Percentiles rank a stretch among this genome's conserved stretches.
Conservation (phyloP, 768 basidiomycete species). For the Psilocybe subaeruginosa region DNA sequence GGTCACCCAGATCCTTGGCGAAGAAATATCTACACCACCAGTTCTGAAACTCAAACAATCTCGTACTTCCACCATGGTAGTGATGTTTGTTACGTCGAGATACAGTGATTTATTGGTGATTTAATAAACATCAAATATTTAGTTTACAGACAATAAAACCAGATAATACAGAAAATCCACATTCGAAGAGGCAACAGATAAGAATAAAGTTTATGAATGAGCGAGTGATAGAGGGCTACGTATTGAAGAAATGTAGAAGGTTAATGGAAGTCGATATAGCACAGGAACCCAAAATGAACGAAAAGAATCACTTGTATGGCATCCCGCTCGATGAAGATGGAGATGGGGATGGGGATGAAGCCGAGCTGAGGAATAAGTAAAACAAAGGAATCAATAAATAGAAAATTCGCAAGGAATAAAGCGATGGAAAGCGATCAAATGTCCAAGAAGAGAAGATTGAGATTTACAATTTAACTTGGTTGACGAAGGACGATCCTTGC, state of each 20-base stretch:
- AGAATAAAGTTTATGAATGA: conserved; percentile 11
- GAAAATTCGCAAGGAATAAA: not conserved
- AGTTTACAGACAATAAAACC: not conserved
- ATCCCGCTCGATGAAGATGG: not conserved
- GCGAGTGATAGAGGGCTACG: not conserved
- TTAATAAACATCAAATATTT: not conserved
- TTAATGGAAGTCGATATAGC: not conserved
- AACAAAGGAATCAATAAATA: not conserved
- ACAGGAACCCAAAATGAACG: not conserved
- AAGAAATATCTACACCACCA: no score
- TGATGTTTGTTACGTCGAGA: no score
- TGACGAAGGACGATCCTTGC: conserved; percentile 27
- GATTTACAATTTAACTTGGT: conserved; percentile 21
- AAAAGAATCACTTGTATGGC: not conserved
- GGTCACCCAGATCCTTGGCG: no score
- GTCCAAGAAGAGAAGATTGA: conserved; percentile 2
- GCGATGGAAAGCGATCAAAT: not conserved
- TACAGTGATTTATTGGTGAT: not conserved
- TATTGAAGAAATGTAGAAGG: no score
- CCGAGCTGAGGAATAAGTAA: not conserved
- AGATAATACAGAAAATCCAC: not conserved
- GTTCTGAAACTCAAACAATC: no score
- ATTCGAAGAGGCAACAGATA: conserved; percentile 4
- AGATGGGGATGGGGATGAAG: not conserved
- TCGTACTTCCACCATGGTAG: no score